Percentiles rank a stretch among this genome's conserved stretches.
These are phyloP conservation scores for Penicillium sclerotiorum DNA, from an alignment of 2,329 filamentous ascomycete species.

Conservation along the genomic window DNA sequence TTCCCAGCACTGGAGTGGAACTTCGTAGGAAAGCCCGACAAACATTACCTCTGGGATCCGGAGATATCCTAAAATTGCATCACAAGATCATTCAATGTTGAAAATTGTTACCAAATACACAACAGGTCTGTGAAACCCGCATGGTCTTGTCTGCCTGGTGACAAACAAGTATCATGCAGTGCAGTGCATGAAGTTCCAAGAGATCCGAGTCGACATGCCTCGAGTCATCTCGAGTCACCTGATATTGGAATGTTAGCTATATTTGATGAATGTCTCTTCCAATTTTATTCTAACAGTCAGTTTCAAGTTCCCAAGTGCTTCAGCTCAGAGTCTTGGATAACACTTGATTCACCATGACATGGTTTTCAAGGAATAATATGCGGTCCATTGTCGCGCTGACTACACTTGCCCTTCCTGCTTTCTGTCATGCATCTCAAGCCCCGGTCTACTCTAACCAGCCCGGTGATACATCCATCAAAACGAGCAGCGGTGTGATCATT, in stretches of 20 bases:
- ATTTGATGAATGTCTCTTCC: background rate
- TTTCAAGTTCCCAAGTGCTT: too few species aligned
- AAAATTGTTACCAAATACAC: too few species aligned
- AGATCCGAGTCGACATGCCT: background rate
- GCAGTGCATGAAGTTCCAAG: background rate
- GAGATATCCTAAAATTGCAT: too few species aligned
- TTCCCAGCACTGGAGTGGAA: too few species aligned
- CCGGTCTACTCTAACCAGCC: background rate
- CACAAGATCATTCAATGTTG: background rate
- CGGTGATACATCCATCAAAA: conserved; percentile 16
- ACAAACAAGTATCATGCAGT: background rate
- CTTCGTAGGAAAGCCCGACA: too few species aligned
- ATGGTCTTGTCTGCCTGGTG: too few species aligned
- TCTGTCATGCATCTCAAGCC: background rate
- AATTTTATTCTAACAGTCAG: background rate
- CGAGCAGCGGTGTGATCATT: conserved; percentile 26
- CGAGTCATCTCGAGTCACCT: background rate
- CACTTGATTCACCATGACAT: background rate
- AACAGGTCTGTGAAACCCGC: too few species aligned
- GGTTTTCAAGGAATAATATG: background rate
- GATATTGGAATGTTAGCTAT: background rate
- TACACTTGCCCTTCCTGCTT: background rate
- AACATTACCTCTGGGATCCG: too few species aligned
- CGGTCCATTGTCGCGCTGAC: background rate
- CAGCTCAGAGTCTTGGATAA: too few species aligned